These are phyloP conservation scores for Trichophyton benhamiae DNA, from an alignment of 2,329 filamentous ascomycete species.

Conservation along the genomic window DNA sequence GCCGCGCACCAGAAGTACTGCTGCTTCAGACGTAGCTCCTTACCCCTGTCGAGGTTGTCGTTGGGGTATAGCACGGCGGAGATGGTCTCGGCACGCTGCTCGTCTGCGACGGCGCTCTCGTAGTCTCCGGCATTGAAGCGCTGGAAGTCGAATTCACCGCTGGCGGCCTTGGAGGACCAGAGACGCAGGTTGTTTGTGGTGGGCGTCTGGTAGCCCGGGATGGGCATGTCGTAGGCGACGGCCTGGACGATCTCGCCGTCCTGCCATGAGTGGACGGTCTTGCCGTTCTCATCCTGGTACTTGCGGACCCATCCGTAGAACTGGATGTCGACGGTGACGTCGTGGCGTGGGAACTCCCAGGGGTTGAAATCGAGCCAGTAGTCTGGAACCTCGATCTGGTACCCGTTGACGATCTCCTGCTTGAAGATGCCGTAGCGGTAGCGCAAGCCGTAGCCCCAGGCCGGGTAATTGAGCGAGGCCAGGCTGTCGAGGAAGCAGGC, in stretches of 20 bases:
- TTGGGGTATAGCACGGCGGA: conserved; percentile 96
- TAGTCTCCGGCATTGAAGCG: conserved; percentile 99
- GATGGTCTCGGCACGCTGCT: conserved; percentile 97
- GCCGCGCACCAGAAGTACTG: conserved; percentile 99
- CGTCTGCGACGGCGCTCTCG: conserved; percentile 93
- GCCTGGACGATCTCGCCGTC: conserved; percentile 86
- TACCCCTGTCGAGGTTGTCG: conserved; percentile 89
- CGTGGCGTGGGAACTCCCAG: conserved; percentile 94
- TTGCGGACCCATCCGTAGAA: conserved; percentile 84
- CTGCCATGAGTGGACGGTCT: conserved; percentile 66
- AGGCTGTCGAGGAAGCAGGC: conserved; percentile 96
- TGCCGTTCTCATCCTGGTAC: conserved; percentile 61
- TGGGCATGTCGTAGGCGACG: conserved; percentile 82
- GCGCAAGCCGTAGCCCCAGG: conserved; percentile 92
- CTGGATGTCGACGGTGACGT: conserved; percentile 91
- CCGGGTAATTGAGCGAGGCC: conserved; percentile 85
- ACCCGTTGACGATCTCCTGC: conserved; percentile 95
- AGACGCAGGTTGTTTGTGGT: conserved; percentile 94
- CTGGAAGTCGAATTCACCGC: conserved; percentile 97
- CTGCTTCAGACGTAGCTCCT: conserved; percentile 94
- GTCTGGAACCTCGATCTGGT: conserved; percentile 94
- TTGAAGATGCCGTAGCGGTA: conserved; percentile 99
- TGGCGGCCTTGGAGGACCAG: conserved; percentile 95
- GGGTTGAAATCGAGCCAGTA: conserved; percentile 99
- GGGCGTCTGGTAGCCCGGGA: conserved; percentile 78